Evolutionary conservation across 345 rosid species (phyloP).

Genomic region (Tarenaya hassleriana): DNA sequence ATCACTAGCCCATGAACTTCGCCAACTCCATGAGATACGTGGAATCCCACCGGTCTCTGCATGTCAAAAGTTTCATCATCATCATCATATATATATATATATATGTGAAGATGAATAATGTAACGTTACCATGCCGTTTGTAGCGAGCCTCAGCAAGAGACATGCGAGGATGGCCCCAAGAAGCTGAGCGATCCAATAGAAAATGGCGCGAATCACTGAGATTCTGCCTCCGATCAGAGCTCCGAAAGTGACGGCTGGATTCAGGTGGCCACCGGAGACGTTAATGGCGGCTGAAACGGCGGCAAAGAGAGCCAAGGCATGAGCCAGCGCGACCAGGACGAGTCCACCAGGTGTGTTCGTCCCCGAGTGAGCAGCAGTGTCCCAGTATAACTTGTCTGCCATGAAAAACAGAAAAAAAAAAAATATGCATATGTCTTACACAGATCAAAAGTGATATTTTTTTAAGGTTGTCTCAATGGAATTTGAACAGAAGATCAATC

Average conservation of each 20-base stretch:
- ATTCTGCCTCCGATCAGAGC: slow-evolving; percentile 65
- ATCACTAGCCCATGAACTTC: slow-evolving; percentile 36
- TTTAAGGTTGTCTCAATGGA: neutral
- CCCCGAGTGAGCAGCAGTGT: slow-evolving; percentile 25
- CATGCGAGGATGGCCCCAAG: slow-evolving; percentile 55
- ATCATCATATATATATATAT: too few relatives aligned
- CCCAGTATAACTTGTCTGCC: slow-evolving; percentile 47
- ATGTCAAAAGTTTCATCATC: slow-evolving; percentile 11
- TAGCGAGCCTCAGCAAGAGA: slow-evolving; percentile 53
- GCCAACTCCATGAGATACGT: slow-evolving; percentile 43
- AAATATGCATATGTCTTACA: neutral
- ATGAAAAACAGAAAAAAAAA: slow-evolving; percentile 6
- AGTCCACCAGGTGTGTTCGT: slow-evolving; percentile 38
- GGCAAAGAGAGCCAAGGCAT: slow-evolving; percentile 52
- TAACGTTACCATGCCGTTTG: slow-evolving; percentile 59
- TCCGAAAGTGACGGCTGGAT: slow-evolving; percentile 73
- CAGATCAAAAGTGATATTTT: neutral
- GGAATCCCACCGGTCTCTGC: slow-evolving; percentile 65
- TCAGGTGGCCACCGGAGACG: slow-evolving; percentile 70
- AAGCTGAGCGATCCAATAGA: slow-evolving; percentile 76
- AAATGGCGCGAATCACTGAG: slow-evolving; percentile 46
- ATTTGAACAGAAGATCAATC: neutral
- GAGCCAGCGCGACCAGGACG: slow-evolving; percentile 56
- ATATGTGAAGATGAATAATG: too few relatives aligned
- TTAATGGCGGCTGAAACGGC: slow-evolving; percentile 56